Evolutionary conservation across 345 rosid genomes (phyloP), one percentile per base, ranked within the genome.

Genomic region (Citrus cavaleriei): DNA sequence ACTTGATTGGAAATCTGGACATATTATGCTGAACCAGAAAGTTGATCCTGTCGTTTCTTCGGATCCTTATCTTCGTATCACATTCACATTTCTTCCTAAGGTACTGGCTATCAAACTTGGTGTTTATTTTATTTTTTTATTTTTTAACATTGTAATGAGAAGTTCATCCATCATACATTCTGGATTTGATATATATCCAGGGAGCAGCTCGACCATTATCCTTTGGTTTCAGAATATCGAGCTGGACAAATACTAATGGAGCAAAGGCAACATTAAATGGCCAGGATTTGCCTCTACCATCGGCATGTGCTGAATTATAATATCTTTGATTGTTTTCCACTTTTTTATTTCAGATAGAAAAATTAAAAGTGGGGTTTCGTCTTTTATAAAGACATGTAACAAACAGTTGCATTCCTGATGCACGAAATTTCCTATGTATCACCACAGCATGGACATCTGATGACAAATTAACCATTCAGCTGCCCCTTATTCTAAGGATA

Each of bases 191-290:
- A 35, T 30, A 57, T 81, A 61, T 81, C 64, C 86, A 91, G 97
- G 90, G 82, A 22, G 38, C 79, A 16, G 86, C 74, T 54, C 81
- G 78, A 72, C 71, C 81, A 57, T 84, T 97, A 25, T 86, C 94
- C 62, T 76, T 96, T 87, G 84, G 93, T 79, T 79, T 96, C 72
- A 86, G 98, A 12, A 84, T 92, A 77, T 98, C 98, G 6, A 65
- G 70, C 27, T 93, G 99, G 99, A 78, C 94, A 32, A 25, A 83
- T 70, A 83, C 83, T 13, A 62, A 77, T 73, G 90, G 85, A 76
- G 95, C 93, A 60, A 78, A 85, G 77, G 93, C 97, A 42, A 72
- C 78, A 55, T 55, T 91, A 8, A 38, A 38, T 38, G 83, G 82
- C 2, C 81, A 89, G 78, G 78, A 78, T 78, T 69, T 89, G 68